These are phyloP conservation scores for Talaromyces ruber DNA, from an alignment of 495 filamentous ascomycete species.

Conservation along the genomic window DNA sequence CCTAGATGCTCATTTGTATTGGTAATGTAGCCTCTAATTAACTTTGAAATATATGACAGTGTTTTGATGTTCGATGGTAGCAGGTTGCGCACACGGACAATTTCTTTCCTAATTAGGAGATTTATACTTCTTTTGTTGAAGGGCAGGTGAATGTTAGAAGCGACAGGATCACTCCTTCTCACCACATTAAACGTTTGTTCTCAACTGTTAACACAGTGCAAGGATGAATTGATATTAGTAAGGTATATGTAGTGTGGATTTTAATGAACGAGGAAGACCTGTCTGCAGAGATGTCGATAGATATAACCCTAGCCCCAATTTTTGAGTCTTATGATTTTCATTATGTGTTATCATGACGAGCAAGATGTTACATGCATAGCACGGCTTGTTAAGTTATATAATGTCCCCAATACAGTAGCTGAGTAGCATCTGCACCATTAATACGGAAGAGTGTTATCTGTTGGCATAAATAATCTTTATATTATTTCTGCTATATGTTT, in stretches of 20 bases:
- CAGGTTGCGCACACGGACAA: neutral
- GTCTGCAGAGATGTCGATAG: neutral
- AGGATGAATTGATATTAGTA: neutral
- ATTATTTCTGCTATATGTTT: no score
- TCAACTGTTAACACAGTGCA: neutral
- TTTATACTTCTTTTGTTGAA: neutral
- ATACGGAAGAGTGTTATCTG: neutral
- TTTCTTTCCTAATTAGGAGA: neutral
- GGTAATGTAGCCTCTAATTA: neutral
- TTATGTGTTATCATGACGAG: neutral
- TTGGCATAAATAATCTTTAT: no score
- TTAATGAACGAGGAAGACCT: neutral
- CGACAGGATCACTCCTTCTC: neutral
- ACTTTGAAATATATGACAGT: neutral
- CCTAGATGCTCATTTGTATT: neutral
- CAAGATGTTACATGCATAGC: neutral
- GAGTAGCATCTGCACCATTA: no score
- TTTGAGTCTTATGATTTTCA: neutral
- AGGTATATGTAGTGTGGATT: neutral
- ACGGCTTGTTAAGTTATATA: no score
- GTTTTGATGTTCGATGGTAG: neutral
- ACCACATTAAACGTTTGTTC: neutral
- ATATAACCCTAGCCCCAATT: neutral
- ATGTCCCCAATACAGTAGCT: no score
- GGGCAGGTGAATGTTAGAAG: neutral